Conservation (phyloP, 805 yeast genomes). For the Brettanomyces nanus region DNA sequence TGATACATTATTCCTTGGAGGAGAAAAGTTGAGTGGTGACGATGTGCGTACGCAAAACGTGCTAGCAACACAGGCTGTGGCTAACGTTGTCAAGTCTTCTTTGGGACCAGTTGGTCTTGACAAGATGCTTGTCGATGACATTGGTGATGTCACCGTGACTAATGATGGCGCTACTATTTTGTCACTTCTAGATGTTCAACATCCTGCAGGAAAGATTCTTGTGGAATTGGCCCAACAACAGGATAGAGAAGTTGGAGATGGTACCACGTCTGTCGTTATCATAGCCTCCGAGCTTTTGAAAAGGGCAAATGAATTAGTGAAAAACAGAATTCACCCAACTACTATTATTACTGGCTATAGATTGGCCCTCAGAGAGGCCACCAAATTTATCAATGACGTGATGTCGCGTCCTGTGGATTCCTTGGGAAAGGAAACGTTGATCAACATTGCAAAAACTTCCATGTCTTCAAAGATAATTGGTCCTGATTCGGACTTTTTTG, state of each 20-base stretch:
- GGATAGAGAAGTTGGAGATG: constrained; percentile 96
- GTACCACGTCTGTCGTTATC: constrained; percentile 88
- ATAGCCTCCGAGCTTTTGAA: constrained; percentile 88
- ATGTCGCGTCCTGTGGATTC: constrained; percentile 72
- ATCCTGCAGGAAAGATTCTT: constrained; percentile 96
- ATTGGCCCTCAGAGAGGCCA: constrained; percentile 86
- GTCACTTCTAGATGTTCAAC: constrained; percentile 87
- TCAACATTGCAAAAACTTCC: constrained; percentile 91
- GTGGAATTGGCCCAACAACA: constrained; percentile 98
- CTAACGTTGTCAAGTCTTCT: constrained; percentile 82
- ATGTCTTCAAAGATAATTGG: constrained; percentile 97
- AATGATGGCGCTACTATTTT: constrained; percentile 98
- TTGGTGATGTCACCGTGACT: constrained; percentile 97
- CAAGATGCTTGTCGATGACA: constrained; percentile 97
- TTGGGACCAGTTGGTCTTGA: constrained; percentile 98
- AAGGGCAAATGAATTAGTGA: constrained; percentile 89
- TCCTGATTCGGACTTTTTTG: constrained; percentile 83
- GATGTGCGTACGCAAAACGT: constrained; percentile 96
- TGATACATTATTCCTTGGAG: constrained; percentile 90
- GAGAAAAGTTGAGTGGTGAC: constrained; percentile 92
- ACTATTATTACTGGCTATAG: constrained; percentile 96
- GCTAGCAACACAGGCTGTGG: constrained; percentile 81
- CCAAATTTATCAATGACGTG: constrained; percentile 77
- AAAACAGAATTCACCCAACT: constrained; percentile 93
- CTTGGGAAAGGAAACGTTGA: constrained; percentile 74